phyloP scores from a whole-genome alignment of 495 filamentous ascomycete genomes.

The Penicillium argentinense region DNA sequence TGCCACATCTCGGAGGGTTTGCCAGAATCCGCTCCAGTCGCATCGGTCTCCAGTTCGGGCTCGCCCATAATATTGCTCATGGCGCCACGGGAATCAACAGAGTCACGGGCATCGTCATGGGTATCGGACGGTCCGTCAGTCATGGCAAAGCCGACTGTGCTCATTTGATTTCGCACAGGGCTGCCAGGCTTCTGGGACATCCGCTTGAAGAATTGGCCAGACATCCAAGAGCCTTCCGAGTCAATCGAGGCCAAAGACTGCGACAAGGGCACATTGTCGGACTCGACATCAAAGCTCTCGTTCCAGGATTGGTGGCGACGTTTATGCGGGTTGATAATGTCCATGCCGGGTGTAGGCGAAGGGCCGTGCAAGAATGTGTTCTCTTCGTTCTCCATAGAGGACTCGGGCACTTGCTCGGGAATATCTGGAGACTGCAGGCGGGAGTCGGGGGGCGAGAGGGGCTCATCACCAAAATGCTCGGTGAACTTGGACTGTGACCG shows the following conservation, averaged over 20 bases:
- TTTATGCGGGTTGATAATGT: constrained; percentile 26
- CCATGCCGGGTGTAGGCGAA: constrained; percentile 26
- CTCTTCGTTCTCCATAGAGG: constrained; percentile 25
- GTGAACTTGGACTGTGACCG: constrained; percentile 87
- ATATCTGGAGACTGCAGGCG: constrained; percentile 65
- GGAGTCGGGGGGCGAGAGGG: constrained; percentile 78
- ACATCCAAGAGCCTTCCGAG: constrained; percentile 91
- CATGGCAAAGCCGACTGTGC: constrained; percentile 32
- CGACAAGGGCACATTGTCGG: constrained; percentile 52
- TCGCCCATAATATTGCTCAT: constrained; percentile 44
- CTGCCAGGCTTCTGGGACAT: constrained; percentile 48
- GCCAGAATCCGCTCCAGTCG: constrained; percentile 17
- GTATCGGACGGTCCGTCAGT: constrained; percentile 21
- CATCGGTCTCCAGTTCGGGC: constrained; percentile 26
- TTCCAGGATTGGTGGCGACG: constrained; percentile 37
- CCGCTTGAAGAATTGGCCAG: constrained; percentile 61
- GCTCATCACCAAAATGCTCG: constrained; percentile 87
- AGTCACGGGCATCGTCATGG: constrained; percentile 29
- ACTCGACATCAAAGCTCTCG: constrained; percentile 36
- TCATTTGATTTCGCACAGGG: constrained; percentile 45
- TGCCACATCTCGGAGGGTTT: constrained; percentile 48
- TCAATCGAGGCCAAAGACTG: constrained; percentile 84
- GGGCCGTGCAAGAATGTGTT: constrained; percentile 21
- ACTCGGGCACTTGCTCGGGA: constrained; percentile 34
- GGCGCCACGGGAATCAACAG: constrained; percentile 24